Conservation (phyloP, 2,329 filamentous ascomycete genomes). For the Hypoxylon rubiginosum region DNA sequence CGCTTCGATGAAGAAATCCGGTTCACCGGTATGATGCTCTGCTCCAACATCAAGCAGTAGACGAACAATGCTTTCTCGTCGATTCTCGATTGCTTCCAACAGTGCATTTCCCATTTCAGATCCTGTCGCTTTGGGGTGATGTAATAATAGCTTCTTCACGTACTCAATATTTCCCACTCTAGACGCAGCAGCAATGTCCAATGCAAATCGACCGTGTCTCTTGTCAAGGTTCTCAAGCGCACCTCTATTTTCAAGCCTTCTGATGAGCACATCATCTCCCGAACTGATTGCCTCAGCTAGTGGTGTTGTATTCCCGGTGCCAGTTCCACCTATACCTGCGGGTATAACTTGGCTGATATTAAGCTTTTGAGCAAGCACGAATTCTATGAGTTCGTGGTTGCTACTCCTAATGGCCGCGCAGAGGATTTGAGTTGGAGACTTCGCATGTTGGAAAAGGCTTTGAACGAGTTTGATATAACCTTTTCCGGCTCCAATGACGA, state of each 20-base stretch:
- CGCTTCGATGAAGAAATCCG: neutral
- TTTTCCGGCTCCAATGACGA: conserved; percentile 4
- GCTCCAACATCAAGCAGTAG: conserved; percentile 14
- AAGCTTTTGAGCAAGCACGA: conserved; percentile 17
- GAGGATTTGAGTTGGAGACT: conserved; percentile 10
- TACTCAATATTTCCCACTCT: conserved; percentile 13
- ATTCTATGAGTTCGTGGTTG: conserved; percentile 22
- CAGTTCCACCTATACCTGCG: neutral
- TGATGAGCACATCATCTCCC: conserved; percentile 14
- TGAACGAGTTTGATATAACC: conserved; percentile 24
- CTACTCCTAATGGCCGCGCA: conserved; percentile 27
- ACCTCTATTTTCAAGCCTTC: conserved; percentile 13
- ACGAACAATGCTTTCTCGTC: conserved; percentile 8
- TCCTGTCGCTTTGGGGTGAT: neutral
- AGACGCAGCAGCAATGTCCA: conserved; percentile 12
- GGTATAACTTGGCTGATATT: neutral
- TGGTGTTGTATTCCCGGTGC: conserved; percentile 14
- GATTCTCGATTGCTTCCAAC: neutral
- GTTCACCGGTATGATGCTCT: neutral
- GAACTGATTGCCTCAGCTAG: conserved; percentile 30
- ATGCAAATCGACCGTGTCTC: neutral
- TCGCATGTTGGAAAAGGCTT: conserved; percentile 9
- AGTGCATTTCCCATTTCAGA: neutral
- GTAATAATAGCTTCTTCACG: conserved; percentile 12
- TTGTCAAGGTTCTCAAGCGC: conserved; percentile 11